Evolutionary conservation across 106 monocot genomes (phyloP), one percentile per base, ranked within the genome.

Genomic region (Chionographis japonica): DNA sequence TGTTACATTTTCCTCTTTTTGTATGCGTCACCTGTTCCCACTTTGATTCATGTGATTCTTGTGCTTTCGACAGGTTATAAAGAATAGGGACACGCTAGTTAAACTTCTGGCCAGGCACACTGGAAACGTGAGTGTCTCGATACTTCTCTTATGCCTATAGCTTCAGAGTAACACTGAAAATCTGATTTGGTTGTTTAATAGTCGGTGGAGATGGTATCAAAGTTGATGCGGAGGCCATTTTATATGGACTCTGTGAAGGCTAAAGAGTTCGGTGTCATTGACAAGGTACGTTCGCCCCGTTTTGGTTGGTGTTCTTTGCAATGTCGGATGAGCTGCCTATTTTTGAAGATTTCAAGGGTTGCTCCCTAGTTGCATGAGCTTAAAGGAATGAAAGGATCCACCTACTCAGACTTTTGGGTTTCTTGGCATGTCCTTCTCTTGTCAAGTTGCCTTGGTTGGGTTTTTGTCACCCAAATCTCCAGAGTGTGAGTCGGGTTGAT

Each of bases 171-270:
- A 37, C 15, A 12, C 8, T 5, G 20, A 6, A 50, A 46, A 66
- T 58, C 67, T 70, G 20, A n/a, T 68, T 62, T 61, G 43, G 12
- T 49, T 37, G 3, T 56, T 68, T 37, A 15, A 66, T 70, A 92
- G 92, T 62, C 92, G 13, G 69, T 77, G 43, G 95, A 92, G 71
- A 70, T 61, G 41, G 80, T 97, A 67, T 80, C 85, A 4, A 80
- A 92, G 64, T 66, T 84, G 61, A 97, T 97, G 95, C 77, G 77
- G 12, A 81, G 85, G 38, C 84, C 86, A 64, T 92, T 78, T 74
- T 92, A 89, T 62, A 97, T 97, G 95, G 84, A 97, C 62, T 82
- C 92, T 4, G 10, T 84, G n/a, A 86, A 80, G 74, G 95, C 95
- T 27, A 74, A 84, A 61, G 86, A 97, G 61, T 97, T 97, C 61